Percentiles rank a stretch among this genome's conserved stretches.
phyloP scores from a whole-genome alignment of 345 rosid genomes.

The Gossypium stocksii region DNA sequence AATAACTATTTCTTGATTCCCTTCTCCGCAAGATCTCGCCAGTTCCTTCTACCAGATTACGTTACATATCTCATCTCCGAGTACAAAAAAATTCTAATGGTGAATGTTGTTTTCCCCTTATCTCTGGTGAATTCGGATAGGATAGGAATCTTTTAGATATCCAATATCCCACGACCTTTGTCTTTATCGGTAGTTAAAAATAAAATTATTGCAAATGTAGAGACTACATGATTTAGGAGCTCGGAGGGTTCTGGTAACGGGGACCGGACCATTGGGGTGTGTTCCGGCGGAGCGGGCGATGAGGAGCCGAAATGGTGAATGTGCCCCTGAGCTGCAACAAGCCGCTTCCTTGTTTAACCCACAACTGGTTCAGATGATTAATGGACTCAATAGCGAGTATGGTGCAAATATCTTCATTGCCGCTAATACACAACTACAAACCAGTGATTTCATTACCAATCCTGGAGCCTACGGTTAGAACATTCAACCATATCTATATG shows the following conservation, averaged over 20 bases:
- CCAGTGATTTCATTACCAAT: slow-evolving; percentile 44
- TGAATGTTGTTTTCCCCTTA: slow-evolving; percentile 5
- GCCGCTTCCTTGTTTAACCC: slow-evolving; percentile 65
- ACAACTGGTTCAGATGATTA: slow-evolving; percentile 49
- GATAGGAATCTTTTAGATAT: too few relatives aligned
- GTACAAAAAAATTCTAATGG: slow-evolving; percentile 46
- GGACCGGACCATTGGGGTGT: slow-evolving; percentile 85
- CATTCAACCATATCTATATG: neutral
- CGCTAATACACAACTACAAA: slow-evolving; percentile 44
- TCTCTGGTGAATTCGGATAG: too few relatives aligned
- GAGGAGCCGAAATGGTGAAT: slow-evolving; percentile 56
- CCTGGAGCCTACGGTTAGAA: slow-evolving; percentile 60
- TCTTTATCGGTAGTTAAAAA: neutral
- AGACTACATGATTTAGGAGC: slow-evolving; percentile 51
- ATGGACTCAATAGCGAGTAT: slow-evolving; percentile 34
- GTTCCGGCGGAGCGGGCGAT: slow-evolving; percentile 66
- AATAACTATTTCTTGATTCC: slow-evolving; percentile 81
- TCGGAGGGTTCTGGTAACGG: slow-evolving; percentile 74
- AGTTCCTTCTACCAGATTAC: slow-evolving; percentile 47
- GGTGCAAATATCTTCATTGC: slow-evolving; percentile 52
- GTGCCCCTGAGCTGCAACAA: slow-evolving; percentile 46
- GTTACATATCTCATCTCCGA: slow-evolving; percentile 45
- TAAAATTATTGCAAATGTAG: neutral
- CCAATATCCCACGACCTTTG: too few relatives aligned
- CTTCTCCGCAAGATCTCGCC: slow-evolving; percentile 52